Base-by-base conservation (phyloP, 1,284 basidiomycete genomes). In the Cerrena zonata region DNA sequence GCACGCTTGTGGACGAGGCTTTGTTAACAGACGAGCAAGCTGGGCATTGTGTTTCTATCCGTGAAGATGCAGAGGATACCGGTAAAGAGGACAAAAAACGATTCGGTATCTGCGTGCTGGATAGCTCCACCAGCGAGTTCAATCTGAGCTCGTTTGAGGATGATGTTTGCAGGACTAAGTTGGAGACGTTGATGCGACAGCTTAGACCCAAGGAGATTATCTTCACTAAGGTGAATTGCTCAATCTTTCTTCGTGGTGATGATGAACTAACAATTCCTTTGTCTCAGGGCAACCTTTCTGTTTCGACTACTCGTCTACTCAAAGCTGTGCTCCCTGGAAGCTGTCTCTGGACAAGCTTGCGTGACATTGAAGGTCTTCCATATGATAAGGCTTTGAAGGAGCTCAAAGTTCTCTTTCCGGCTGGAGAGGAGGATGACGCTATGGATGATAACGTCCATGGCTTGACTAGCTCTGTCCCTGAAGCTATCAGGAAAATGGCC, bases 51-150 rank as follows among this genome's bases (percentile, higher is more conserved):
- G 81, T 99, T 15, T 85, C 92, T 2, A 86, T 99, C 67, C 88
- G 88, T 51, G 94, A 89, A 59, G 70, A 74, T 21, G 18, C 23
- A 3, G 69, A 72, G 12, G 65, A 62, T 22, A 73, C 75, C 18
- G 60, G 60, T 25, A 73, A 70, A 36, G 69, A 72, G 26, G 76
- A 79, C 27, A 69, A 68, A 4, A 77, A 79, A 52, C 76, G 74
- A 18, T 99, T 97, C 65, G 96, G 96, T 1, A 73, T 98, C 38
- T 96, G 93, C 62, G 85, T 94, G n/a, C 72, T 99, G 59, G 96
- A 99, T 65, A 94, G 94, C 52, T 82, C 94, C 5, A 99, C 96
- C 0, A 95, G 94, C 53, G 90, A 97, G 66, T 99, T 99, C 74
- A 89, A 93, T 60, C 67, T 99, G 60, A 89, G 90, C 49, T 76